phyloP scores from a whole-genome alignment of 139 green algal species.

The Desmodesmus armatus region DNA sequence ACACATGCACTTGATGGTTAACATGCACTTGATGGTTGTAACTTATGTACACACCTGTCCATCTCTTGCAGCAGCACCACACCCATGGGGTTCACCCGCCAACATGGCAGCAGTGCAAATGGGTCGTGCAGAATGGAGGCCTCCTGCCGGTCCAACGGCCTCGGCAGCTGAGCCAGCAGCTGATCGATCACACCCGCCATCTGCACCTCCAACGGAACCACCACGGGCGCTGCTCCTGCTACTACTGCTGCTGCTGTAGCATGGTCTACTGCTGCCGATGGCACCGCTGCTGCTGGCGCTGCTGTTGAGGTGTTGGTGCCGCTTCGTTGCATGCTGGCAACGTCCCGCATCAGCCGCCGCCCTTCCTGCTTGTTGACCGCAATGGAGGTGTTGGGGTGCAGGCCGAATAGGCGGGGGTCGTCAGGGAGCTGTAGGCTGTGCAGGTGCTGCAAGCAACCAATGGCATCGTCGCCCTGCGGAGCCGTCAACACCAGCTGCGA shows the following conservation, averaged over 20 bases:
- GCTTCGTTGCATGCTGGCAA: slow-evolving; percentile 78
- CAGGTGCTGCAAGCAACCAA: slow-evolving; percentile 65
- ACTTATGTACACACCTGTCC: slow-evolving; percentile 2
- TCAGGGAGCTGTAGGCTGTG: slow-evolving; percentile 53
- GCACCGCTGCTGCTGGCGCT: not conserved
- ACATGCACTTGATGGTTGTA: not conserved
- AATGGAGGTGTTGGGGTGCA: slow-evolving; percentile 86
- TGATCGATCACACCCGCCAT: slow-evolving; percentile 53
- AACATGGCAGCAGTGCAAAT: slow-evolving; percentile 56
- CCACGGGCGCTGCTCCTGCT: slow-evolving; percentile 52
- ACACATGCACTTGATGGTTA: no score
- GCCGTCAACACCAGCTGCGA: not conserved
- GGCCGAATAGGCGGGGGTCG: slow-evolving; percentile 83
- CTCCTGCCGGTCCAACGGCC: slow-evolving; percentile 50
- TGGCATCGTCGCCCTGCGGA: slow-evolving; percentile 17
- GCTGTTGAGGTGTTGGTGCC: not conserved
- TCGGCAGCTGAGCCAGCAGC: slow-evolving; percentile 60
- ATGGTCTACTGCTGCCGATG: not conserved
- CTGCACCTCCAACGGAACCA: not conserved
- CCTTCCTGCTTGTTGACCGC: slow-evolving; percentile 72
- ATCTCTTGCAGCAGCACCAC: slow-evolving; percentile 72
- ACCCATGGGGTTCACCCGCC: slow-evolving; percentile 76
- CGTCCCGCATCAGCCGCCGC: slow-evolving; percentile 56
- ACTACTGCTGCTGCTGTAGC: not conserved
- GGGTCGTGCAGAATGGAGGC: slow-evolving; percentile 47